phyloP scores from a whole-genome alignment of 208 protist genomes.

The Porcisia deanei region DNA sequence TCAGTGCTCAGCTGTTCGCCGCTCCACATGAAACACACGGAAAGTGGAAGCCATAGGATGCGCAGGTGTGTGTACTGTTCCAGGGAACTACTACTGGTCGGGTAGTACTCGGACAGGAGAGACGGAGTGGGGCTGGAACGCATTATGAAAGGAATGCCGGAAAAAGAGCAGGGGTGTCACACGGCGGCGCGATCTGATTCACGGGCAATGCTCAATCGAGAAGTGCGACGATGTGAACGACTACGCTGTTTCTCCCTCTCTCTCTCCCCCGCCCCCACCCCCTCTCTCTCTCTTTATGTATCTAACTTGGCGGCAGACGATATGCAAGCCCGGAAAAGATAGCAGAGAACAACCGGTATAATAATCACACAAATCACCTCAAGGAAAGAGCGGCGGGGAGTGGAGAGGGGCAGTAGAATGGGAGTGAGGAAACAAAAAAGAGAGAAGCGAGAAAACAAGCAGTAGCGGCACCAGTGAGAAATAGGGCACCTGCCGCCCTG shows the following conservation, averaged over 20 bases:
- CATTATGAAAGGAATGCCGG: not conserved
- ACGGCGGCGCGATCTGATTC: not conserved
- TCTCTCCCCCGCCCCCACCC: not conserved
- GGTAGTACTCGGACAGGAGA: slow-evolving; percentile 36
- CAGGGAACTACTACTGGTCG: slow-evolving; percentile 56
- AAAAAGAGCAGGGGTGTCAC: not conserved
- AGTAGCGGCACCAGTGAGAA: too few relatives aligned
- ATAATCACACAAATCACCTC: too few relatives aligned
- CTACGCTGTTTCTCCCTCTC: not conserved
- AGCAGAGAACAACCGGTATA: too few relatives aligned
- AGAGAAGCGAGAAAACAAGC: too few relatives aligned
- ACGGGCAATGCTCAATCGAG: not conserved
- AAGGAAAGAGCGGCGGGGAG: too few relatives aligned
- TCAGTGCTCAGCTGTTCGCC: slow-evolving; percentile 17
- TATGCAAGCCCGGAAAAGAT: too few relatives aligned
- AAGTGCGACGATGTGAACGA: not conserved
- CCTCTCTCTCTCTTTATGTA: not conserved
- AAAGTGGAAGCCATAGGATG: slow-evolving; percentile 80
- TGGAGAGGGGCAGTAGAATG: too few relatives aligned
- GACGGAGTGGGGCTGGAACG: slow-evolving; percentile 16
- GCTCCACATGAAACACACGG: slow-evolving; percentile 44
- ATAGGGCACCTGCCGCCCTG: too few relatives aligned
- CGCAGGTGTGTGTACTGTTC: slow-evolving; percentile 56
- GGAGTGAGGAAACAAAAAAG: too few relatives aligned
- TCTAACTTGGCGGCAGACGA: too few relatives aligned